Percentiles rank a stretch among this genome's conserved stretches.
phyloP scores from a whole-genome alignment of 306 rosid genomes.

The Dryas drummondii region DNA sequence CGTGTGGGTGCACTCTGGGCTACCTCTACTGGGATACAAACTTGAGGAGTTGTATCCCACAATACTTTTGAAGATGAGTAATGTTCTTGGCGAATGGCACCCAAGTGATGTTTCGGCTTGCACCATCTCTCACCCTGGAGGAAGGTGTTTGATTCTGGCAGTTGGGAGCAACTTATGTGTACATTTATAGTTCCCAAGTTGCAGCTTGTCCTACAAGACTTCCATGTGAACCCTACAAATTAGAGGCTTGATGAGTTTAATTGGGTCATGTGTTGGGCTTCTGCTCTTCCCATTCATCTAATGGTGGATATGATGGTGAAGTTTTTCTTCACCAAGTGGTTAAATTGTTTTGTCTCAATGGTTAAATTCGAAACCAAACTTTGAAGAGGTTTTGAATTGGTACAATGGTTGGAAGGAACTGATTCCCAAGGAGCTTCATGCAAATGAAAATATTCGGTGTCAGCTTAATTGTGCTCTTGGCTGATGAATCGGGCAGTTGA shows the following conservation, averaged over 20 bases:
- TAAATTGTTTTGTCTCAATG: constrained; percentile 65
- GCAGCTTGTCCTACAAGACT: constrained; percentile 72
- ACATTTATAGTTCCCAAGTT: constrained; percentile 77
- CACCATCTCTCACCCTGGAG: constrained; percentile 45
- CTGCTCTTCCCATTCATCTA: constrained; percentile 64
- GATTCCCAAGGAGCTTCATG: constrained; percentile 71
- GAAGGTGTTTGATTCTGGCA: constrained; percentile 27
- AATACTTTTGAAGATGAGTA: too few species aligned
- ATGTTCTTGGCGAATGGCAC: constrained; percentile 70
- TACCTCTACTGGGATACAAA: too few species aligned
- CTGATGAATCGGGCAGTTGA: constrained; percentile 85
- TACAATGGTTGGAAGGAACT: constrained; percentile 80
- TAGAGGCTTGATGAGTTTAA: constrained; percentile 79
- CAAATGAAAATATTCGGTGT: constrained; percentile 59
- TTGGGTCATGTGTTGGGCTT: constrained; percentile 85
- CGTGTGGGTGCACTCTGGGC: too few species aligned
- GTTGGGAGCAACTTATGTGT: constrained; percentile 84
- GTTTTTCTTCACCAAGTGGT: constrained; percentile 76
- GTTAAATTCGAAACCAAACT: constrained; percentile 74
- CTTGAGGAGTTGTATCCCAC: too few species aligned
- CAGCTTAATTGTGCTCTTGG: constrained; percentile 69
- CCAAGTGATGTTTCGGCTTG: constrained; percentile 80
- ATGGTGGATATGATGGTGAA: constrained; percentile 84
- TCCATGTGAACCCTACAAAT: constrained; percentile 71
- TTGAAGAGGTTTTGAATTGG: constrained; percentile 84